Evolutionary conservation across 108 stramenopile species (phyloP), one percentile per base, ranked within the genome.

Genomic region (Nitzschia sp.): DNA sequence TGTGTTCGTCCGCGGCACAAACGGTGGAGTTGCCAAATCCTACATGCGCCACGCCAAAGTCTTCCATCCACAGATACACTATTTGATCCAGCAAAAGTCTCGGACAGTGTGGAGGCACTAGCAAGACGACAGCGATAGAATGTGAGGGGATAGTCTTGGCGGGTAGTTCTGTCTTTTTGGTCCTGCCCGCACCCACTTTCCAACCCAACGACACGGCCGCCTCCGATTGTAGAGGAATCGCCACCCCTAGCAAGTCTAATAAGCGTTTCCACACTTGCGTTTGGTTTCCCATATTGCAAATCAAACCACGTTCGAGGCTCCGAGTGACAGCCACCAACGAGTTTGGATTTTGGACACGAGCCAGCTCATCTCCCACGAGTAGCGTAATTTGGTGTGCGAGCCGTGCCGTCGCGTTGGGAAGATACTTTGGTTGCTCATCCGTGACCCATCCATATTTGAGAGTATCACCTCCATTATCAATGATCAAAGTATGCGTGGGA

Each of bases 391-490:
- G 92, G 60, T 94, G 92, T 15, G 71, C 78, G 66, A 90, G 72
- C n/a, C 86, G 78, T 16, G 88, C 92, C 17, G 92, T 86, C n/a
- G 83, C 67, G 57, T 94, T 94, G 61, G 77, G 80, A 59, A 89
- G 65, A 23, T 27, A 38, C 1, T 26, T 45, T 1, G 79, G 79
- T 4, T 52, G 44, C 15, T 45, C 27, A 45, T 75, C 77, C 16
- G 54, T 36, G 55, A 84, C 62, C 80, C 80, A 81, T 9, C 92
- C 92, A 61, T 85, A 90, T 66, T 93, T 93, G 48, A 93, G 56
- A 26, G 76, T 83, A 75, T 84, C 81, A 13, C 92, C 92, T 22
- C 92, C 92, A 70, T 90, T 93, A 77, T 93, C 92, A n/a, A 93
- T 80, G 32, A 93, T 70, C 57, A 84, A 53, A n/a, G 66, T 71